Base-by-base conservation (phyloP, 106 monocot species). In the Iris macrosiphon region DNA sequence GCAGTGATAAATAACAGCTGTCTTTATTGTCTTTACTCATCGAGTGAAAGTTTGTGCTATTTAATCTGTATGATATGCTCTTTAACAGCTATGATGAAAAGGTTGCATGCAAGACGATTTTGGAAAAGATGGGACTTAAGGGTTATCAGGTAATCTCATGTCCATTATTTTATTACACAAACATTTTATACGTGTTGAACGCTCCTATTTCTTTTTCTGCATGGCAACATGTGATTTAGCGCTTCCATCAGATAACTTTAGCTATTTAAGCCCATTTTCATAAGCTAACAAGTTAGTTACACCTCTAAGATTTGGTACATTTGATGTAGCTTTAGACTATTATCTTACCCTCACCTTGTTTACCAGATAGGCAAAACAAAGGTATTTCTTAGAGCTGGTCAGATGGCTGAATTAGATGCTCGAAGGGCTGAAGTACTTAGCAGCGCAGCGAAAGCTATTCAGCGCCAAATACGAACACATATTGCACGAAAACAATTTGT, bases 381-480 rank as follows among this genome's bases (percentile, higher is more conserved):
- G 57, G 80, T 98, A 20, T 98, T 98, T 46, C 75, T 98, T 45
- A 79, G 98, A 73, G 98, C 98, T 71, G 98, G 98, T 68, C 98
- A 98, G 68, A 98, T 98, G 98, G 98, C 90, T 52, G 87, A 90
- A 32, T 72, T 98, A 63, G 98, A 98, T 80, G 87, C 81, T 54
- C 64, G 75, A 40, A 85, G 98, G 71, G 89, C 83, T 62, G 80
- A 76, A 58, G 87, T 91, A 19, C 80, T 98, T 16, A 81, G 74
- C 65, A 72, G 52, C 71, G 98, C 98, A 32, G 98, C 98, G 26
- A 98, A 87, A 63, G 42, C 75, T 43, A 87, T 98, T 63, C 98
- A 98, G 40, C 66, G 77, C 27, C 78, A 87, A 60, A 91, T 83
- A 64, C 75, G 76, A 35, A 91, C 98, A 27, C 80, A 98, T 68